These are phyloP conservation scores for Marasmius oreades DNA, from an alignment of 1,284 basidiomycete species.

Conservation along the genomic window DNA sequence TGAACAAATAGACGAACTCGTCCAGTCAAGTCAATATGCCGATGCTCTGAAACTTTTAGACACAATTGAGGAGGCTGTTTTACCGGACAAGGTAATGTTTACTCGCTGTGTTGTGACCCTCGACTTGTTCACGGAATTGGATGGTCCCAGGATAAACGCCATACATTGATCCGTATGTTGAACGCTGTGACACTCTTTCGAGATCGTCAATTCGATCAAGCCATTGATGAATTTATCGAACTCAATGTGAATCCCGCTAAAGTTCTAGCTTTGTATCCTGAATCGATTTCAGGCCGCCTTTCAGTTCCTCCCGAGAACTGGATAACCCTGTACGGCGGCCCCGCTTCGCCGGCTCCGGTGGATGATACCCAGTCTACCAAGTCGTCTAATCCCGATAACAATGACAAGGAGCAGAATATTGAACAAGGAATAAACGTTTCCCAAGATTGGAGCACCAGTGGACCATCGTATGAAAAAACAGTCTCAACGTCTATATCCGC, in stretches of 20 bases:
- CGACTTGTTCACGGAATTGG: too few species aligned
- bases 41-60: constrained; percentile 84
- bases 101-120: constrained; percentile 7
- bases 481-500: background rate
- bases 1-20: constrained; percentile 84
- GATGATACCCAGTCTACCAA: constrained; percentile 26
- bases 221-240: constrained; percentile 85
- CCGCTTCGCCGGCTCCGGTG: constrained; percentile 23
- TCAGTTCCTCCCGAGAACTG: constrained; percentile 69
- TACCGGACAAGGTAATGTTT: constrained; percentile 63
- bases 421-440: background rate
- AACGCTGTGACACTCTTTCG: constrained; percentile 80
- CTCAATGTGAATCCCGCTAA: constrained; percentile 93
- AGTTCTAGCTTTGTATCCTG: constrained; percentile 87
- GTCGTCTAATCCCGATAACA: constrained; percentile 10
- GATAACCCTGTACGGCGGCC: constrained; percentile 87
- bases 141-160: constrained; percentile 47
- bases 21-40: constrained; percentile 66
- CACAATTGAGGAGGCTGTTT: constrained; percentile 55
- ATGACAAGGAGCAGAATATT: constrained; percentile 19
- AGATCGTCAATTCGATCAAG: constrained; percentile 63
- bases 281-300: constrained; percentile 77
- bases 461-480: background rate
- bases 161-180: constrained; percentile 60
- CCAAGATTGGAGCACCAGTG: background rate